Evolutionary conservation across 352 stramenopile species (phyloP).

Genomic region (Phytophthora nicotianae): DNA sequence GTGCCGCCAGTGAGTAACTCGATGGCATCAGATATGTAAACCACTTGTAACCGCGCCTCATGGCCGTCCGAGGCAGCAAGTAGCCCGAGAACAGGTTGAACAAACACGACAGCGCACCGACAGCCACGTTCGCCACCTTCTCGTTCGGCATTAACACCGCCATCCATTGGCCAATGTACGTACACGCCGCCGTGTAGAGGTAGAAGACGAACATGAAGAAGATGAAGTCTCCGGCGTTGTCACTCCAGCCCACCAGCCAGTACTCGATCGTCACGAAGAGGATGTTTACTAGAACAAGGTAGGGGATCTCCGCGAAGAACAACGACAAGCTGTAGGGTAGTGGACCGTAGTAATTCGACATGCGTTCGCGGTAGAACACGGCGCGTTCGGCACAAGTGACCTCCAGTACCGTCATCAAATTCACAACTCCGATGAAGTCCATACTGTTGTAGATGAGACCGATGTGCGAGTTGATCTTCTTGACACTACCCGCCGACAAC

Average conservation of each 20-base stretch:
- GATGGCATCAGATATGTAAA: slow-evolving; percentile 69
- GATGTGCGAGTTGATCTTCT: slow-evolving; percentile 59
- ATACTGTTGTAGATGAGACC: slow-evolving; percentile 74
- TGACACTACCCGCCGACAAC: neutral
- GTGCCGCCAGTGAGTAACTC: slow-evolving; percentile 51
- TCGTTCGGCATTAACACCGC: slow-evolving; percentile 65
- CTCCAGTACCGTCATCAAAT: slow-evolving; percentile 68
- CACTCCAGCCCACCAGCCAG: slow-evolving; percentile 5
- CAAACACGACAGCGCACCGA: slow-evolving; percentile 67
- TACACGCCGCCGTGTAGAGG: slow-evolving; percentile 65
- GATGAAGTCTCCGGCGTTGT: slow-evolving; percentile 2
- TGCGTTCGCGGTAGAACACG: slow-evolving; percentile 52
- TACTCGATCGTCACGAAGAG: slow-evolving; percentile 36
- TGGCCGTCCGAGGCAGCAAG: slow-evolving; percentile 53
- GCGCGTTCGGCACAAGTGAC: slow-evolving; percentile 59
- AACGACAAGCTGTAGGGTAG: slow-evolving; percentile 62
- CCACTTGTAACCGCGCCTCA: slow-evolving; percentile 70
- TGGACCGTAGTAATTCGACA: slow-evolving; percentile 9
- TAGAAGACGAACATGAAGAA: slow-evolving; percentile 45
- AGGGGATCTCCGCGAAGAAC: slow-evolving; percentile 62
- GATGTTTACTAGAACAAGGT: slow-evolving; percentile 48
- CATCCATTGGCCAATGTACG: slow-evolving; percentile 76
- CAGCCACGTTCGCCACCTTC: slow-evolving; percentile 73
- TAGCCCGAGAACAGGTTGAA: slow-evolving; percentile 76
- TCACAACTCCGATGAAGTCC: slow-evolving; percentile 68